Percentiles rank a stretch among this genome's conserved stretches.
phyloP scores from a whole-genome alignment of 2,329 filamentous ascomycete genomes.

The Amesomyces nigricolor region DNA sequence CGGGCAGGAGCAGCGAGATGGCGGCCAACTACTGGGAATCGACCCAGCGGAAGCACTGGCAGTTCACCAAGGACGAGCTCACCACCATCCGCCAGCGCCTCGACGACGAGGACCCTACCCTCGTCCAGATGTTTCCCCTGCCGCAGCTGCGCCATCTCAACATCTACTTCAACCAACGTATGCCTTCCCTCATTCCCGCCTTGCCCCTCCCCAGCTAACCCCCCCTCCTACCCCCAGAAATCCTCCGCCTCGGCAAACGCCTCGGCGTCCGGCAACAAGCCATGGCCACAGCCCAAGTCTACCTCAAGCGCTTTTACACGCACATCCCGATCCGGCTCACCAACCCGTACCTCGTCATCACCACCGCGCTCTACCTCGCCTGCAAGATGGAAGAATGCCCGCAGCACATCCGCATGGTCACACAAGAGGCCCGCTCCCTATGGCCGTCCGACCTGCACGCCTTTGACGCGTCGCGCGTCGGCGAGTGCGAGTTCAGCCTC shows the following conservation, averaged over 20 bases:
- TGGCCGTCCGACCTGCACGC: conserved; percentile 73
- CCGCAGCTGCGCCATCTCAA: conserved; percentile 76
- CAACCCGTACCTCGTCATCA: conserved; percentile 86
- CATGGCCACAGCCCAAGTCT: conserved; percentile 88
- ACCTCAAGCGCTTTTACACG: conserved; percentile 88
- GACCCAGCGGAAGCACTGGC: conserved; percentile 85
- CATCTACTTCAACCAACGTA: conserved; percentile 90
- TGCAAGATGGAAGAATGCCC: conserved; percentile 98
- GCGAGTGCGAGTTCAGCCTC: conserved; percentile 88
- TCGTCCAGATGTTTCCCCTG: conserved; percentile 74
- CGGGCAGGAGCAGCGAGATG: conserved; percentile 47
- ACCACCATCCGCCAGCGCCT: conserved; percentile 68
- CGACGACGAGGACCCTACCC: conserved; percentile 66
- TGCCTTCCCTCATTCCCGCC: conserved; percentile 29
- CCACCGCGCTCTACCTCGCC: conserved; percentile 90
- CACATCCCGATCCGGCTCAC: conserved; percentile 87
- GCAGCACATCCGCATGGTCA: conserved; percentile 88
- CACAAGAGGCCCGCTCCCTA: conserved; percentile 76
- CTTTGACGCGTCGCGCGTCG: conserved; percentile 75
- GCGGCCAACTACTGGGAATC: conserved; percentile 97
- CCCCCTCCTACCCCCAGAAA: conserved; percentile 46
- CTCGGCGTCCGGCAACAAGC: conserved; percentile 84
- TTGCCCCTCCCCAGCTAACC: not conserved
- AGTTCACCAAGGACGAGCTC: conserved; percentile 78
- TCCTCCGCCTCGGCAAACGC: conserved; percentile 77